These are phyloP conservation scores for Tremella yokohamensis DNA, from an alignment of 768 basidiomycete species.

Conservation along the genomic window DNA sequence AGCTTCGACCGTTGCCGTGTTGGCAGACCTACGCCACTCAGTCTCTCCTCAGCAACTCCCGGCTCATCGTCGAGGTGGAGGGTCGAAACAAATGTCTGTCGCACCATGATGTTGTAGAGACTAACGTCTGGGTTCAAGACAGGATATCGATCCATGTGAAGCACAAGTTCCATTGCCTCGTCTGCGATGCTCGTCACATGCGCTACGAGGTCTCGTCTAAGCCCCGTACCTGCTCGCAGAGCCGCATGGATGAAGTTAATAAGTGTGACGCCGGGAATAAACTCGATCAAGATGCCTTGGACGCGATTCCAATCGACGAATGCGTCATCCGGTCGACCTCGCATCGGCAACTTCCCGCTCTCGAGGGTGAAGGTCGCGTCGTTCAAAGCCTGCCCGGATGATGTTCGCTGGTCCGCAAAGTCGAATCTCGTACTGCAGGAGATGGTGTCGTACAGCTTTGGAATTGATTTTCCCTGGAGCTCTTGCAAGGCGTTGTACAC, in stretches of 20 bases:
- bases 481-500: conserved; percentile 3
- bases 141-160: background rate
- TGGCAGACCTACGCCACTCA: too few relatives aligned
- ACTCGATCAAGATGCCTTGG: conserved; percentile 8
- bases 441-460: background rate
- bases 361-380: too few relatives aligned
- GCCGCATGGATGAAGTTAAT: background rate
- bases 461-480: conserved; percentile 2
- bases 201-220: too few relatives aligned
- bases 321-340: background rate
- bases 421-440: too few relatives aligned
- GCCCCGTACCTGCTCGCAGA: background rate
- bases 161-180: background rate
- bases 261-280: conserved; percentile 12
- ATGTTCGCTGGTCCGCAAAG: too few relatives aligned
- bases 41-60: too few relatives aligned
- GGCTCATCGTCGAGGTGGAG: too few relatives aligned
- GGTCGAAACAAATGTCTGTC: background rate
- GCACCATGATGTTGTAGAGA: conserved; percentile 1
- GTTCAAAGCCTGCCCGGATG: too few relatives aligned
- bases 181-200: background rate
- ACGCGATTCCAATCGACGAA: background rate
- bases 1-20: too few relatives aligned
- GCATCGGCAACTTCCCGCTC: too few relatives aligned
- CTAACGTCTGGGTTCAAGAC: conserved; percentile 3